A percentile compares a stretch with the other conserved stretches of the same genome.
These are phyloP conservation scores for Sugiyamaella boreocaroliniensis DNA, from an alignment of 805 yeast genomes.

Conservation along the genomic window DNA sequence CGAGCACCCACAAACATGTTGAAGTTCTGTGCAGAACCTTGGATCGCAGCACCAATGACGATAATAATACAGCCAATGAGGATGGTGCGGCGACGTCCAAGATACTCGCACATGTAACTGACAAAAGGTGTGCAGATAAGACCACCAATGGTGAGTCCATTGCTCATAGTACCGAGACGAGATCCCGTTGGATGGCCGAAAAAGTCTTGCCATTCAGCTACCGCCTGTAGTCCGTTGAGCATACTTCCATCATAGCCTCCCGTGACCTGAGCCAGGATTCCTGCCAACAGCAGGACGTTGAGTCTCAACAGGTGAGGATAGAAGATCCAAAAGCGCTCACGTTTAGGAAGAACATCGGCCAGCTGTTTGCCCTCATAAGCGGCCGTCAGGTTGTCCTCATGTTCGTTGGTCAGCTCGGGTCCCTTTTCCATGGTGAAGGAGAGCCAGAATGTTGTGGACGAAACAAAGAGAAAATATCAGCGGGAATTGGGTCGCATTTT, in stretches of 20 bases:
- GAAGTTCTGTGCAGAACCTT: constrained; percentile 37
- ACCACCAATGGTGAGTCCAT: constrained; percentile 44
- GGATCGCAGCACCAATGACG: constrained; percentile 52
- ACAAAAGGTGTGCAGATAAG: constrained; percentile 61
- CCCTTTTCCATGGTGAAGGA: neutral
- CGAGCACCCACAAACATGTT: constrained; percentile 66
- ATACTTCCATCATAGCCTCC: constrained; percentile 16
- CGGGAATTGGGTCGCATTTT: too few species aligned
- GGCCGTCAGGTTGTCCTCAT: neutral
- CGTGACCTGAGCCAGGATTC: constrained; percentile 11
- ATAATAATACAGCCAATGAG: constrained; percentile 48
- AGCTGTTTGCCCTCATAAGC: constrained; percentile 5
- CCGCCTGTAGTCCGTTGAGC: constrained; percentile 19
- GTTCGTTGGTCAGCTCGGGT: neutral
- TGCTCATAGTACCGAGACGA: constrained; percentile 10
- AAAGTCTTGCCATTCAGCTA: constrained; percentile 18
- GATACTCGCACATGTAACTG: constrained; percentile 48
- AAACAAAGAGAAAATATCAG: too few species aligned
- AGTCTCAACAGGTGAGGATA: constrained; percentile 10
- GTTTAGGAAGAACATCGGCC: constrained; percentile 8
- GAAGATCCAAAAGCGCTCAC: constrained; percentile 4
- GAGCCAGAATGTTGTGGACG: neutral
- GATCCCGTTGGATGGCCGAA: constrained; percentile 12
- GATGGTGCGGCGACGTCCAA: constrained; percentile 59
- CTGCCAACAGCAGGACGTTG: constrained; percentile 12